Percentiles rank a stretch among this genome's conserved stretches.
Evolutionary conservation across 192 early-diverging fungal species (phyloP).

Genomic region (Glomus cerebriforme): DNA sequence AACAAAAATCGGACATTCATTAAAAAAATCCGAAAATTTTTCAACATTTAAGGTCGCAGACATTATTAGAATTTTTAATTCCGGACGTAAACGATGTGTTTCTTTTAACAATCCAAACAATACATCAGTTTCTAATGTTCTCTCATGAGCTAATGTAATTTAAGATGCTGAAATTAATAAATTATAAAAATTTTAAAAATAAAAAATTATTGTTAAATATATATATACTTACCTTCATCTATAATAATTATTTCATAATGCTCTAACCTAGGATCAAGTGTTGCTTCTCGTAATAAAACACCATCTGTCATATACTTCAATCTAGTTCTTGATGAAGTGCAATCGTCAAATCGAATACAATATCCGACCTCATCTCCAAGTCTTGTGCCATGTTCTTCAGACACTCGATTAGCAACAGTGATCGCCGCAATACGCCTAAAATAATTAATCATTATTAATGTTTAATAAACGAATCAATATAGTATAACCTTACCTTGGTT

Average conservation of each 20-base stretch:
- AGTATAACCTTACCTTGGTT: constrained; percentile 59
- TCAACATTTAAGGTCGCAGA: constrained; percentile 79
- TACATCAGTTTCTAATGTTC: constrained; percentile 91
- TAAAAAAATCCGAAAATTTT: constrained; percentile 83
- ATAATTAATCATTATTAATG: background rate
- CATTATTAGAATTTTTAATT: constrained; percentile 86
- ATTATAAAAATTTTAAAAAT: background rate
- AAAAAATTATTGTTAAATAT: background rate
- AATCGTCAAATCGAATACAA: constrained; percentile 94
- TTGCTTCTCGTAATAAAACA: constrained; percentile 87
- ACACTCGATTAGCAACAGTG: constrained; percentile 93
- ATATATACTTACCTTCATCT: constrained; percentile 63
- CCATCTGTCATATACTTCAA: constrained; percentile 99
- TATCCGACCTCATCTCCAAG: constrained; percentile 89
- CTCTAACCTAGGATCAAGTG: constrained; percentile 76
- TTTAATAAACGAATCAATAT: background rate
- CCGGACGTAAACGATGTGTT: constrained; percentile 71
- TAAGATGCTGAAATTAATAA: background rate
- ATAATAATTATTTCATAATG: constrained; percentile 92
- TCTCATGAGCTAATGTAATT: constrained; percentile 75
- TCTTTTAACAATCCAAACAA: constrained; percentile 88
- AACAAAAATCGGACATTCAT: constrained; percentile 73
- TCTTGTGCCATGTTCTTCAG: constrained; percentile 83
- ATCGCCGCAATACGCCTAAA: constrained; percentile 80
- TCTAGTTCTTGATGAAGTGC: constrained; percentile 76